A percentile compares a stretch with the other conserved stretches of the same genome.
These are phyloP conservation scores for Microcyclosporella mali DNA, from an alignment of 2,329 filamentous ascomycete genomes.

Conservation along the genomic window DNA sequence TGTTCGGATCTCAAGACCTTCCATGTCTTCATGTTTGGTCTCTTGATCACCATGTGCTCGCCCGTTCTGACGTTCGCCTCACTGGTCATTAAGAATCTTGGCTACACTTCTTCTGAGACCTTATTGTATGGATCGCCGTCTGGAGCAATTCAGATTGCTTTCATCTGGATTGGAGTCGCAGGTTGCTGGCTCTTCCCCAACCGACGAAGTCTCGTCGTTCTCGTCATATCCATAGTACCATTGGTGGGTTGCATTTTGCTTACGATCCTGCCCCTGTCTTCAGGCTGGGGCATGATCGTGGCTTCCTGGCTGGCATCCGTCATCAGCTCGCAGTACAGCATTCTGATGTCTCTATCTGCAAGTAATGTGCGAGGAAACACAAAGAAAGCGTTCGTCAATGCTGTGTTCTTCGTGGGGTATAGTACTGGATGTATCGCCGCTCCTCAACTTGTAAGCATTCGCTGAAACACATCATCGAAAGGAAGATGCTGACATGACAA, in stretches of 20 bases:
- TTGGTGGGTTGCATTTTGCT: slow-evolving; percentile 43
- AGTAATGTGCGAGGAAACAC: slow-evolving; percentile 50
- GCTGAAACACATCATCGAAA: no score
- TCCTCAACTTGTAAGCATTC: slow-evolving; percentile 43
- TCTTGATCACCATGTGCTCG: slow-evolving; percentile 44
- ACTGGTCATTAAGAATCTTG: slow-evolving; percentile 45
- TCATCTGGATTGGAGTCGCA: slow-evolving; percentile 43
- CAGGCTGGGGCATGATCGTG: slow-evolving; percentile 45
- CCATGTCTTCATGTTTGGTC: slow-evolving; percentile 42
- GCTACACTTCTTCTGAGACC: slow-evolving; percentile 41
- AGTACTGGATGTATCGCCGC: slow-evolving; percentile 42
- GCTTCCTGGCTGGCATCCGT: slow-evolving; percentile 45
- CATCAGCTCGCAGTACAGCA: slow-evolving; percentile 39
- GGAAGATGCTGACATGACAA: slow-evolving; percentile 46
- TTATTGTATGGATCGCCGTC: slow-evolving; percentile 46
- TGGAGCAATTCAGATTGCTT: slow-evolving; percentile 42
- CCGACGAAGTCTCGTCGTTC: slow-evolving; percentile 36
- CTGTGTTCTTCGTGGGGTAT: slow-evolving; percentile 48
- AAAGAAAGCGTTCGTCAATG: slow-evolving; percentile 43
- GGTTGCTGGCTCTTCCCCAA: slow-evolving; percentile 37
- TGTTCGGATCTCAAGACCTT: slow-evolving; percentile 41
- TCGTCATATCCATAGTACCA: slow-evolving; percentile 39
- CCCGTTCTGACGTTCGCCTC: slow-evolving; percentile 46
- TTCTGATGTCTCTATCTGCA: slow-evolving; percentile 41
- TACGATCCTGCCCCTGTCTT: slow-evolving; percentile 35